Conservation (phyloP, 2,329 filamentous ascomycete genomes). For the Fusarium tjaetaba region DNA sequence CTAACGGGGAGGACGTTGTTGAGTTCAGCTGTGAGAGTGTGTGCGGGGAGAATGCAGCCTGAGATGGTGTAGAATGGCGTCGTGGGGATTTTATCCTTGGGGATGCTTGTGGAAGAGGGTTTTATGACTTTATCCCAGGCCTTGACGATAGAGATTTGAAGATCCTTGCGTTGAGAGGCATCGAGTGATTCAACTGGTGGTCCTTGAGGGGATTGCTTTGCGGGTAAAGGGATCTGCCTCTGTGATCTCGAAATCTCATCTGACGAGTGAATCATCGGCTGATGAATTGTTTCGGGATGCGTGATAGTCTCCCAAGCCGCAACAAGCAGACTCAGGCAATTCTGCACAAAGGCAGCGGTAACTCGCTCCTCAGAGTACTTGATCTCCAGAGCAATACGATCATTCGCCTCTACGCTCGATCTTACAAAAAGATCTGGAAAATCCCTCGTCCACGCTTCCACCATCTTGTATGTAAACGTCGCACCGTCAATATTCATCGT, state of each 20-base stretch:
- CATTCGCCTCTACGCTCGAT: constrained; percentile 51
- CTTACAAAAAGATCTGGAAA: constrained; percentile 58
- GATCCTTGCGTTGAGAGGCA: constrained; percentile 51
- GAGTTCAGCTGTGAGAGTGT: constrained; percentile 57
- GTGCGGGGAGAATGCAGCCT: constrained; percentile 60
- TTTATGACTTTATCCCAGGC: constrained; percentile 59
- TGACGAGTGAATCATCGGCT: constrained; percentile 57
- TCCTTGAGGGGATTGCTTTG: constrained; percentile 35
- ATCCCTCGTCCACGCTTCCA: constrained; percentile 54
- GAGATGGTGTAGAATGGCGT: constrained; percentile 63
- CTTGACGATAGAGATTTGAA: constrained; percentile 55
- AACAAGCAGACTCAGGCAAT: constrained; percentile 57
- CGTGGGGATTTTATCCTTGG: constrained; percentile 54
- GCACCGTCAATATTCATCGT: constrained; percentile 58
- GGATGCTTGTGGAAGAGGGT: constrained; percentile 50
- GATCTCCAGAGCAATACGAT: constrained; percentile 55
- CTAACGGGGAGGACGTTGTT: constrained; percentile 54
- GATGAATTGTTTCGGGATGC: constrained; percentile 56
- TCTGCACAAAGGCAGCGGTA: constrained; percentile 53
- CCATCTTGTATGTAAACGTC: constrained; percentile 55
- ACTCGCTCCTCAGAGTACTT: constrained; percentile 59
- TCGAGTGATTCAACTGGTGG: constrained; percentile 44
- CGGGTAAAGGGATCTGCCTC: constrained; percentile 55
- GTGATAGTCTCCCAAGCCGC: constrained; percentile 58
- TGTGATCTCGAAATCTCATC: constrained; percentile 50